Base-by-base conservation (phyloP, 768 basidiomycete genomes). In the Pleurotus giganteus region DNA sequence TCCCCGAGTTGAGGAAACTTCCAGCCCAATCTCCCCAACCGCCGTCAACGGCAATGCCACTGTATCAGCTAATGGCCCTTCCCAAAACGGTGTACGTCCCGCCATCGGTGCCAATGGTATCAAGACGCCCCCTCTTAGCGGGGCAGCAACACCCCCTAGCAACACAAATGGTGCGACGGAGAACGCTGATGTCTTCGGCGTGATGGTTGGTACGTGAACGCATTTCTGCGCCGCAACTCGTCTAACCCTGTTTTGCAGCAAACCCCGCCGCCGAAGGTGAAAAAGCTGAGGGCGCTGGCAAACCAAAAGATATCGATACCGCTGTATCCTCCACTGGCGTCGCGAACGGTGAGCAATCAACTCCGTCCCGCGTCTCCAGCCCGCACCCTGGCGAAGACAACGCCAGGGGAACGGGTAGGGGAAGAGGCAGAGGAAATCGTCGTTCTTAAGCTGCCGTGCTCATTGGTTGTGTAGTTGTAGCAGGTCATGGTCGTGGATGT, bases 291-390 rank as follows among this genome's bases (percentile, higher is more conserved):
- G 11, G 11, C 1, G 27, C 24, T 23, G 44, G 26, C 44, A 45
- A 28, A 11, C 9, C 23, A 11, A 45, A 24, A 12, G 44, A 28
- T 26, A 23, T 7, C 13, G 44, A 28, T 12, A 23, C 44, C 27
- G 23, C 21, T 9, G 27, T 24, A 11, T 4, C 43, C 24, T 5
- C 43, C 7, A 7, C 39, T n/a, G 24, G 24, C 26, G 23, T 51
- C 24, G 23, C 31, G 12, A 37, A 34, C 21, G 49, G 31, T 34
- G 49, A 51, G 49, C 31, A 24, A 8, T 37, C 49, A 29, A 51
- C 49, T 15, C 49, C 49, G 24, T 51, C 49, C 9, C 29, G 49
- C 21, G 49, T 51, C 34, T 34, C 49, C 49, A 51, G 49, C 49
- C 49, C 49, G 17, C 21, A 34, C 13, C 49, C 49, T 11, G 49